A percentile compares a stretch with the other conserved stretches of the same genome.
These are phyloP conservation scores for Ogataea haglerorum DNA, from an alignment of 805 yeast species.

Conservation along the genomic window DNA sequence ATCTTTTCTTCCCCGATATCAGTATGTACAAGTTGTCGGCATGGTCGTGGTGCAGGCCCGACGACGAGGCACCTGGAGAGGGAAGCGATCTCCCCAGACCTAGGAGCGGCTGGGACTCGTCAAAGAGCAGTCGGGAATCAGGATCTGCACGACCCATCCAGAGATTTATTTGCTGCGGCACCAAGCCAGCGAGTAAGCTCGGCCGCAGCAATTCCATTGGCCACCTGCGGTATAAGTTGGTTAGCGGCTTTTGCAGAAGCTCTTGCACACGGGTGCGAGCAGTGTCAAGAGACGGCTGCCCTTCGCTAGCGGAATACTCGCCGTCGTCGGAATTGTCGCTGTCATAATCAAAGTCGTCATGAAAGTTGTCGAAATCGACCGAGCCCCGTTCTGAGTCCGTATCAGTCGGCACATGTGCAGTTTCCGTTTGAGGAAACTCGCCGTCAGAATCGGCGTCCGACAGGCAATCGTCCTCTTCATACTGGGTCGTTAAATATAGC, in stretches of 20 bases:
- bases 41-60: constrained; percentile 79
- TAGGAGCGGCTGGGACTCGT: constrained; percentile 25
- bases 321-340: constrained; percentile 30
- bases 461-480: constrained; percentile 42
- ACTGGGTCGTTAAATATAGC: constrained; percentile 69
- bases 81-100: constrained; percentile 58
- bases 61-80: constrained; percentile 47
- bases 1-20: constrained; percentile 57
- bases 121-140: constrained; percentile 1
- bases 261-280: constrained; percentile 44
- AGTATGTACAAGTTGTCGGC: constrained; percentile 72
- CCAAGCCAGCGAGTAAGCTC: constrained; percentile 36
- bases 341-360: constrained; percentile 48
- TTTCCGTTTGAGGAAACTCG: constrained; percentile 16
- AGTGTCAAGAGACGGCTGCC: constrained; percentile 19
- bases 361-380: constrained; percentile 41
- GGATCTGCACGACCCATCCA: constrained; percentile 57
- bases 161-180: constrained; percentile 69
- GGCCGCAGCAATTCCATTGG: constrained; percentile 41
- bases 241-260: constrained; percentile 60
- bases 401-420: not conserved
- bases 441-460: constrained; percentile 24
- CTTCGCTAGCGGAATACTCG: not conserved
- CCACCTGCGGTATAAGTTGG: constrained; percentile 34
- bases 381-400: constrained; percentile 37